Base-by-base conservation (phyloP, 331 rosid species). In the Arachis monticola region DNA sequence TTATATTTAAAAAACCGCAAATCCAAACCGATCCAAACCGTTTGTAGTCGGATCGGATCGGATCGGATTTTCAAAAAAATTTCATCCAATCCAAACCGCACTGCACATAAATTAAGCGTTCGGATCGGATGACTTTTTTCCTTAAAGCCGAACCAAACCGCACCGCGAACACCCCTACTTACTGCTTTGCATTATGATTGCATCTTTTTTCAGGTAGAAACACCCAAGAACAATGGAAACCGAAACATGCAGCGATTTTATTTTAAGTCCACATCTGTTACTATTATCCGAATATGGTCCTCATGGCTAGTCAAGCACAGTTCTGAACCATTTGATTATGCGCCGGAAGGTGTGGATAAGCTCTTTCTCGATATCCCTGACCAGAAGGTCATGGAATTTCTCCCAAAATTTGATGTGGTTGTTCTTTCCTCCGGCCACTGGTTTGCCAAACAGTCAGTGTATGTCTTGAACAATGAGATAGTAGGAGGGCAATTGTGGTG, bases 401-500 rank as follows among this genome's bases (percentile, higher is more conserved):
- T 90, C 67, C 90, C 92, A 45, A 72, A 60, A 14, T 95, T 95
- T 40, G 97, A 95, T 64, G 99, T 92, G 63, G 78, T 90, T 70
- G 81, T 95, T 67, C 79, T 95, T 57, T 95, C 99, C 41, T 92
- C 99, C 10, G 99, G 97, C 69, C 99, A 95, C 77, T 95, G 99
- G 99, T 95, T 95, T 42, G 97, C 99, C 57, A 95, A 95, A 93
- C 86, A 74, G 79, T 92, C 99, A 3, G 97, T 81, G 69, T 95
- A 92, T 45, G 75, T 95, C 70, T 14, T 90, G 66, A 83, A 90
- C 89, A 88, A 87, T 27, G 83, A 82, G 87, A 89, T 92, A 70
- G 96, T 92, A 42, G 99, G 99, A 76, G 99, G 97, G 41, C 97
- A 95, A 67, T 79, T 95, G 73, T 95, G 99, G 99, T 92, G 97